Evolutionary conservation across 2,329 filamentous ascomycete species (phyloP).

Genomic region (Aspergillus arachidicola): DNA sequence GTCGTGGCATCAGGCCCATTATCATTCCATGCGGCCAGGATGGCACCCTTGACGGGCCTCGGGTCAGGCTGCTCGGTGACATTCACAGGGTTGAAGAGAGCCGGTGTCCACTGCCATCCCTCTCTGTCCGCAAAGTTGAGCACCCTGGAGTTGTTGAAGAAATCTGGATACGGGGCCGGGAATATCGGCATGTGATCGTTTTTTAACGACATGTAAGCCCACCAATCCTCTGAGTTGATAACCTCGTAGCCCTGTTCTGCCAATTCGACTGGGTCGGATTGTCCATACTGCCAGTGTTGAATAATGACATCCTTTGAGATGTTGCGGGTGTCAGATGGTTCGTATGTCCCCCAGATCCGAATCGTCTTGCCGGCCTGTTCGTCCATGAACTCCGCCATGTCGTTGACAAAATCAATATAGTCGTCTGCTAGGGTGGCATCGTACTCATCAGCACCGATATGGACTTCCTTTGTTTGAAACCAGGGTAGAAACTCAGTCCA

Average conservation of each 20-base stretch:
- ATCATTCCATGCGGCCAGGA: constrained; percentile 59
- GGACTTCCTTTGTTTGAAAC: constrained; percentile 59
- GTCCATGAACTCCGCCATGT: constrained; percentile 52
- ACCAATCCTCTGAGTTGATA: constrained; percentile 58
- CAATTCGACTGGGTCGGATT: constrained; percentile 54
- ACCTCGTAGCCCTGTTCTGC: constrained; percentile 52
- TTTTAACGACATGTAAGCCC: constrained; percentile 59
- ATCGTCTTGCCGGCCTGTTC: constrained; percentile 47
- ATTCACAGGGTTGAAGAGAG: constrained; percentile 55
- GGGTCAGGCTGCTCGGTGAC: constrained; percentile 50
- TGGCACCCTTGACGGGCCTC: constrained; percentile 50
- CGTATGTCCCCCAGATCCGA: constrained; percentile 61
- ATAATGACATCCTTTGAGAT: constrained; percentile 52
- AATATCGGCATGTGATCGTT: constrained; percentile 58
- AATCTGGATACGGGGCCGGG: constrained; percentile 49
- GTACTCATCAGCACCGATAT: constrained; percentile 62
- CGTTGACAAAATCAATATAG: constrained; percentile 58
- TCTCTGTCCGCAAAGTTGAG: constrained; percentile 53
- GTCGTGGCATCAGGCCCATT: constrained; percentile 56
- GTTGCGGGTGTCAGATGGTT: constrained; percentile 44
- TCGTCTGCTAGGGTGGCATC: constrained; percentile 47
- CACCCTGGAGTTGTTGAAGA: constrained; percentile 51
- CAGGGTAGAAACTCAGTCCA: constrained; percentile 59
- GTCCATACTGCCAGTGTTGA: constrained; percentile 60
- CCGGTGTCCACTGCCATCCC: constrained; percentile 50